These are phyloP conservation scores for Spergularia azorica DNA, from an alignment of 179 eudicot genomes.

Conservation along the genomic window DNA sequence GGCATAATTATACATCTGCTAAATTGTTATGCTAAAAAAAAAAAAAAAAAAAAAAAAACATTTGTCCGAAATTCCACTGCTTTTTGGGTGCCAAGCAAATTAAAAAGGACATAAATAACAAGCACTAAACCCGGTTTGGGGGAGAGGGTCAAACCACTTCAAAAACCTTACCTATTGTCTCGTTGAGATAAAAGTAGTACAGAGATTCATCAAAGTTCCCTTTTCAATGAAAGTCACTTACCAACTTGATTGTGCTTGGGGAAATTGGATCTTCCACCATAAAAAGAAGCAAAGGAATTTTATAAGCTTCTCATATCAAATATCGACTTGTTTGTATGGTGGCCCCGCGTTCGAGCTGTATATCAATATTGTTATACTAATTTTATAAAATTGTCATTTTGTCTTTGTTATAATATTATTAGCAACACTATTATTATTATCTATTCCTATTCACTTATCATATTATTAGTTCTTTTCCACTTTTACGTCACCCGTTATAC, in stretches of 20 bases:
- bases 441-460: too few species aligned
- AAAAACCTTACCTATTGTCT: neutral
- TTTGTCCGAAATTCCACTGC: neutral
- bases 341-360: too few species aligned
- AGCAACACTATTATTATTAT: too few species aligned
- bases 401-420: too few species aligned
- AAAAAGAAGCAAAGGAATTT: neutral
- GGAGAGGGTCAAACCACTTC: neutral
- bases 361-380: too few species aligned
- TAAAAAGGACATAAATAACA: too few species aligned
- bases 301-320: neutral
- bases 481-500: too few species aligned
- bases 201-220: slow-evolving; percentile 21
- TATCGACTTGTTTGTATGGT: neutral
- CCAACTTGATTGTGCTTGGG: slow-evolving; percentile 58
- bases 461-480: too few species aligned
- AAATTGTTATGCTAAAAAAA: too few species aligned
- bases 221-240: slow-evolving; percentile 50
- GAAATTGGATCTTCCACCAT: slow-evolving; percentile 26
- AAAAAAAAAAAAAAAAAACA: neutral
- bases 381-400: too few species aligned
- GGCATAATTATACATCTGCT: too few species aligned
- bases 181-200: slow-evolving; percentile 8
- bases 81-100: too few species aligned
- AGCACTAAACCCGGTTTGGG: neutral